phyloP scores from a whole-genome alignment of 2,329 filamentous ascomycete species.

The Colletotrichum paranaense region DNA sequence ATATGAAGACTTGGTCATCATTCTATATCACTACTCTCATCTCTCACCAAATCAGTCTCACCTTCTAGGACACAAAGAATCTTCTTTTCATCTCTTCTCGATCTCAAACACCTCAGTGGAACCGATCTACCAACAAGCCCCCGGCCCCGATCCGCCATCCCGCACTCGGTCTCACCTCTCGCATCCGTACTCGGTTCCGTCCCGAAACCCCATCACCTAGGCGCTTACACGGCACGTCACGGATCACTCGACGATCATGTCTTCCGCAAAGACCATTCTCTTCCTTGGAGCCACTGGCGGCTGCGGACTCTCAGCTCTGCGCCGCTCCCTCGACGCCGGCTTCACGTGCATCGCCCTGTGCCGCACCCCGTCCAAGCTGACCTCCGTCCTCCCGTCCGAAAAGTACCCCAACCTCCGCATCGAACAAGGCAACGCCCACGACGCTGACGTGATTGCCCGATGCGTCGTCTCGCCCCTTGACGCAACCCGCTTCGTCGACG shows the following conservation, averaged over 20 bases:
- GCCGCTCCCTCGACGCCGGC: constrained; percentile 56
- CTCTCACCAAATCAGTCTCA: neutral
- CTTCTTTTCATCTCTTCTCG: neutral
- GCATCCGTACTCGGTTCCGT: constrained; percentile 32
- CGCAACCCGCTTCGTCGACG: constrained; percentile 52
- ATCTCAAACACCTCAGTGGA: neutral
- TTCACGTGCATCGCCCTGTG: constrained; percentile 61
- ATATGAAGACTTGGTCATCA: neutral
- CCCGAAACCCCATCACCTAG: neutral
- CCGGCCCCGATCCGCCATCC: neutral
- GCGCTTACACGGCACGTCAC: neutral
- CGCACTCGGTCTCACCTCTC: constrained; percentile 3
- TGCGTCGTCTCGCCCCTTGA: constrained; percentile 46
- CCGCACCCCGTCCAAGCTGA: constrained; percentile 62
- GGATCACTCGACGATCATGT: constrained; percentile 5
- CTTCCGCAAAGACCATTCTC: constrained; percentile 52
- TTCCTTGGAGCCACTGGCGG: constrained; percentile 67
- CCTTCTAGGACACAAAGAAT: neutral
- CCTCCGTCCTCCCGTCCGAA: constrained; percentile 45
- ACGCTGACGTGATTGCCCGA: constrained; percentile 48
- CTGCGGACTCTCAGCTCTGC: constrained; percentile 58
- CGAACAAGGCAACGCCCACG: constrained; percentile 59
- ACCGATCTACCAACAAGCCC: neutral
- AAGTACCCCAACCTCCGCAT: constrained; percentile 53
- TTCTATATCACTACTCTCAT: neutral